phyloP scores from a whole-genome alignment of 1,284 basidiomycete genomes.

The Ceratobasidium sp. region DNA sequence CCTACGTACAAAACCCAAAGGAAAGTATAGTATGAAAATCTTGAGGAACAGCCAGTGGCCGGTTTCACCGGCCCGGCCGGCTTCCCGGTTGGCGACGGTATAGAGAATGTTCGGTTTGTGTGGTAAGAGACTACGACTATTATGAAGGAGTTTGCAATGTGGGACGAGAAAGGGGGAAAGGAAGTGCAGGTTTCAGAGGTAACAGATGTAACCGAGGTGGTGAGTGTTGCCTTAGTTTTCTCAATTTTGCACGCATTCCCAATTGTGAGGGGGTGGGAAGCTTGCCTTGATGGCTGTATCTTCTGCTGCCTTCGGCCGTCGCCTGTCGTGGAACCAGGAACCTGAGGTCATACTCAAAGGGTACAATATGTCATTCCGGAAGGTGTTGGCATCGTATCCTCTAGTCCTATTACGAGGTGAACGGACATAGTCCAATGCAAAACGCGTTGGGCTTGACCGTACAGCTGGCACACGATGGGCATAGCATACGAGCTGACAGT shows the following conservation, averaged over 20 bases:
- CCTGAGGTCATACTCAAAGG: neutral
- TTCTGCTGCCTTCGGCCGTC: conserved; percentile 24
- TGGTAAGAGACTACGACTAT: conserved; percentile 15
- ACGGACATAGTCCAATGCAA: neutral
- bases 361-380: neutral
- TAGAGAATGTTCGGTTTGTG: conserved; percentile 19
- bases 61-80: too few species aligned
- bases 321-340: neutral
- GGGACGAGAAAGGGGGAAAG: neutral
- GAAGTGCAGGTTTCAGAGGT: neutral
- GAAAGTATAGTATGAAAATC: too few species aligned
- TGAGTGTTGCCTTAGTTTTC: neutral
- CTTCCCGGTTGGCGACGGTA: too few species aligned
- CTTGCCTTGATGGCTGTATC: conserved; percentile 17
- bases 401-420: neutral
- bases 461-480: neutral
- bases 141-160: conserved; percentile 16
- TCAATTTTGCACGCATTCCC: neutral
- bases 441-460: neutral
- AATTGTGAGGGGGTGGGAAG: neutral
- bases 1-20: too few species aligned
- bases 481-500: conserved; percentile 18
- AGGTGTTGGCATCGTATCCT: neutral
- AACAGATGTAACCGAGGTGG: conserved; percentile 9
- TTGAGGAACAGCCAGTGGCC: too few species aligned